Base-by-base conservation (phyloP, 305 asterid species). In the Andrographis paniculata region DNA sequence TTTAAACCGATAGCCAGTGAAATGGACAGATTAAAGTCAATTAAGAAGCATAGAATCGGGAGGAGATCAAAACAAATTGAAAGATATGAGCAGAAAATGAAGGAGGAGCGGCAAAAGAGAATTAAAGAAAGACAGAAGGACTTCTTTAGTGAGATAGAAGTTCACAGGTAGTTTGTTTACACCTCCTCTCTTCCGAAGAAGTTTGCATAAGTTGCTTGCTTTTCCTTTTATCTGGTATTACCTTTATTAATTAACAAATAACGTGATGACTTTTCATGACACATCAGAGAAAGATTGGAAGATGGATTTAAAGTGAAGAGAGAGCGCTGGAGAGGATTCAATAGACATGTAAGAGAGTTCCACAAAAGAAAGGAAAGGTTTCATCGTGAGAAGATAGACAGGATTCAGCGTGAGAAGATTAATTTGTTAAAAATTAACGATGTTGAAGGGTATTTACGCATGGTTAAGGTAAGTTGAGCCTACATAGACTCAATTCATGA, bases 351-450 rank as follows among this genome's bases (percentile, higher is more conserved):
- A 37, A 79, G 86, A 59, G 96, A 92, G 80, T 92, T 87, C 73
- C 99, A 92, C 58, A 92, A 87, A 66, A 87, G 91, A 76, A 92
- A 81, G 79, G 97, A 92, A 75, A 68, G 95, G 63, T 71, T 77
- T 67, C 80, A 92, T 50, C 96, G 97, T 45, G 99, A 92, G 88
- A 92, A 84, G 84, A 92, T 70, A 60, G 99, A 92, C 63, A 76
- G 95, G 69, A 92, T 87, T 66, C 99, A 92, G 73, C 95, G 99
- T 10, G 99, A 92, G 71, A 92, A 92, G 70, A 92, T 92, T 71
- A 92, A 92, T 76, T 70, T 92, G 50, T 60, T 92, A 60, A 92
- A 92, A 69, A 81, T 92, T 68, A 92, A 87, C 76, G 99, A 87
- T 19, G 99, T 92, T 31, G 99, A 92, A 77, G 99, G 99, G 52